These are phyloP conservation scores for Bassia scoparia DNA, from an alignment of 148 eudicot genomes.

Conservation along the genomic window DNA sequence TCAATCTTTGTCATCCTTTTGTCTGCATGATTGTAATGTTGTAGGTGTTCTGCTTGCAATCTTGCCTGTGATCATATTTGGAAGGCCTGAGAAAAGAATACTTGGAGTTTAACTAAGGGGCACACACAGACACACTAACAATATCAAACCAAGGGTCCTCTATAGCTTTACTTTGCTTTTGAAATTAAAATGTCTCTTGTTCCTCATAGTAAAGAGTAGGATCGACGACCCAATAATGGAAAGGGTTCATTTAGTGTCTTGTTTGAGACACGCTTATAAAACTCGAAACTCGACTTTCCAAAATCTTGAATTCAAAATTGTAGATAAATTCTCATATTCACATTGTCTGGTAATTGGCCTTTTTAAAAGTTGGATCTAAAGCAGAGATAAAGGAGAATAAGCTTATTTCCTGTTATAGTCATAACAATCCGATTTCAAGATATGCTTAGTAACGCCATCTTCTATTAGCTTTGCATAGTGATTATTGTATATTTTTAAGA, in stretches of 20 bases:
- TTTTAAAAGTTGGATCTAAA: neutral
- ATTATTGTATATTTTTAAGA: no score
- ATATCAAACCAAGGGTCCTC: neutral
- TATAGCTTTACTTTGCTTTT: neutral
- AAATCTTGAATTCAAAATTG: neutral
- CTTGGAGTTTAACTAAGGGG: no score
- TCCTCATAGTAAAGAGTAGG: no score
- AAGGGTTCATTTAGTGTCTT: neutral
- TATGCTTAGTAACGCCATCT: no score
- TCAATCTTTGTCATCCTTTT: neutral
- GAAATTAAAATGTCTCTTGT: neutral
- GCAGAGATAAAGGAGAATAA: neutral
- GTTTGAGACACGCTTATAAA: neutral
- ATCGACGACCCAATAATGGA: no score
- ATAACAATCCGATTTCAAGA: neutral
- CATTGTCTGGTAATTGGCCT: neutral
- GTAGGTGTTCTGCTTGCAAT: neutral
- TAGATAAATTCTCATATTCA: neutral
- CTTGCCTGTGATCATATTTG: neutral
- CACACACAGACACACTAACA: neutral
- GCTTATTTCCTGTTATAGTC: neutral
- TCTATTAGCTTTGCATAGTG: no score
- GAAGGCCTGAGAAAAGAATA: neutral
- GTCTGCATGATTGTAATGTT: neutral
- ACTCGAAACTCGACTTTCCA: neutral